These are phyloP conservation scores for Phytopythium kandeliae DNA, from an alignment of 352 stramenopile genomes.

Conservation along the genomic window DNA sequence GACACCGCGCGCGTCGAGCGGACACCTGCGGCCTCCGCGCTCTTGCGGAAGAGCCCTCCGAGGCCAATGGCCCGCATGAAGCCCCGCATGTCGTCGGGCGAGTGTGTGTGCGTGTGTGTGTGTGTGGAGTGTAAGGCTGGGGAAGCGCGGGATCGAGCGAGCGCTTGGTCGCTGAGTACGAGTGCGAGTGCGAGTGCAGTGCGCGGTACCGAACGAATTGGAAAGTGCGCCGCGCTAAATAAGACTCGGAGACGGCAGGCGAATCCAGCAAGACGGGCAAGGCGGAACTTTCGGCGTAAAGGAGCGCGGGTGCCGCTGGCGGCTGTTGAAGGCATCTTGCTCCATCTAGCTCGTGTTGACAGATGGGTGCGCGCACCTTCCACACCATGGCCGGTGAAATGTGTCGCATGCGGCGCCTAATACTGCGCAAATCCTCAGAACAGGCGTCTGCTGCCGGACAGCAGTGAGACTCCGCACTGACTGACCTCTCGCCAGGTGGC, in stretches of 20 bases:
- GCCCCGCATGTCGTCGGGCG: too few species aligned
- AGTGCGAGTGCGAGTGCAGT: conserved; percentile 11
- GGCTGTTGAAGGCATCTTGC: not conserved
- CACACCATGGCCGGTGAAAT: not conserved
- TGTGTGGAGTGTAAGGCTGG: conserved; percentile 1
- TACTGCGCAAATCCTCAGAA: too few species aligned
- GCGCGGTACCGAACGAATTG: conserved; percentile 17
- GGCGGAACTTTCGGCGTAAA: too few species aligned
- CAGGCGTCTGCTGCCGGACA: too few species aligned
- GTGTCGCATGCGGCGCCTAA: not conserved
- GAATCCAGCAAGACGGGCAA: not conserved
- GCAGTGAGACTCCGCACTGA: too few species aligned
- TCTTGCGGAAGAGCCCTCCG: conserved; percentile 41
- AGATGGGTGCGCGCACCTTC: not conserved
- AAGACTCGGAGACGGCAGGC: too few species aligned
- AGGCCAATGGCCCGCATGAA: conserved; percentile 69
- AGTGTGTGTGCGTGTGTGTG: conserved; percentile 11
- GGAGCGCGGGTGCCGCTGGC: too few species aligned
- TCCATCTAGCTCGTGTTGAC: not conserved
- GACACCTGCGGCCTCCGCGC: not conserved
- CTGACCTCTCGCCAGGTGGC: not conserved
- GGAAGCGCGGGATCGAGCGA: conserved; percentile 10
- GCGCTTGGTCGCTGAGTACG: too few species aligned
- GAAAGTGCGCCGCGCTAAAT: conserved; percentile 17
- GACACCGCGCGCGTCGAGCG: conserved; percentile 2